Conservation (phyloP, 179 eudicot genomes). For the Nepenthes alata region DNA sequence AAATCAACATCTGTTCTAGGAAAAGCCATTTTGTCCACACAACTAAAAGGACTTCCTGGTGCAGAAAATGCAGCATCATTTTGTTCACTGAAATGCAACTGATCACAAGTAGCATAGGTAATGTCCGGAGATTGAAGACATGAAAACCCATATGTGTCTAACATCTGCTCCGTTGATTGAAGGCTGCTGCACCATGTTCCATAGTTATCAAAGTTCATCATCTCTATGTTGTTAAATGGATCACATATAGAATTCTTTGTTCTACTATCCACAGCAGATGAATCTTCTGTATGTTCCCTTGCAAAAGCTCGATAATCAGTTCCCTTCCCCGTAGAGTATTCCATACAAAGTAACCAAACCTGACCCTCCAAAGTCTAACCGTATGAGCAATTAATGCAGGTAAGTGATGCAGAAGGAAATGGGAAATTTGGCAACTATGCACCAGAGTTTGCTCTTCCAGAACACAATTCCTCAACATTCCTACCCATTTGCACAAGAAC, state of each 20-base stretch:
- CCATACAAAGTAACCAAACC: slow-evolving; percentile 23
- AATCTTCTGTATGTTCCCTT: slow-evolving; percentile 15
- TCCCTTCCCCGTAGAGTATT: slow-evolving; percentile 28
- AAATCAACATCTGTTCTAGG: slow-evolving; percentile 13
- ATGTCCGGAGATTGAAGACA: slow-evolving; percentile 20
- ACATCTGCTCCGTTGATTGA: slow-evolving; percentile 40
- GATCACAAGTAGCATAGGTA: slow-evolving; percentile 29
- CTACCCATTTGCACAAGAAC: slow-evolving; percentile 9
- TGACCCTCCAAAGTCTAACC: too few species aligned
- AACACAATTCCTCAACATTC: slow-evolving; percentile 5
- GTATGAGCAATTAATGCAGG: background rate
- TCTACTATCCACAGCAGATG: slow-evolving; percentile 16
- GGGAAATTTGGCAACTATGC: background rate
- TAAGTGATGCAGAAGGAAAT: background rate
- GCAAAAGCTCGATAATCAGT: slow-evolving; percentile 20
- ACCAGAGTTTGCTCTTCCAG: slow-evolving; percentile 6
- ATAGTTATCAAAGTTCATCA: slow-evolving; percentile 46
- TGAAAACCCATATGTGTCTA: slow-evolving; percentile 35
- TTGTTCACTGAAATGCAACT: slow-evolving; percentile 29
- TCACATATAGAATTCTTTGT: slow-evolving; percentile 25
- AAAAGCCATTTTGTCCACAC: slow-evolving; percentile 18
- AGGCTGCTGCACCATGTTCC: slow-evolving; percentile 64
- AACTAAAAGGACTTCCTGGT: slow-evolving; percentile 17
- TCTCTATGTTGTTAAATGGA: slow-evolving; percentile 27
- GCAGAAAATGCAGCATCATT: slow-evolving; percentile 13